Percentiles rank a stretch among this genome's conserved stretches.
phyloP scores from a whole-genome alignment of 2,329 filamentous ascomycete species.

The Alternaria burnsii region DNA sequence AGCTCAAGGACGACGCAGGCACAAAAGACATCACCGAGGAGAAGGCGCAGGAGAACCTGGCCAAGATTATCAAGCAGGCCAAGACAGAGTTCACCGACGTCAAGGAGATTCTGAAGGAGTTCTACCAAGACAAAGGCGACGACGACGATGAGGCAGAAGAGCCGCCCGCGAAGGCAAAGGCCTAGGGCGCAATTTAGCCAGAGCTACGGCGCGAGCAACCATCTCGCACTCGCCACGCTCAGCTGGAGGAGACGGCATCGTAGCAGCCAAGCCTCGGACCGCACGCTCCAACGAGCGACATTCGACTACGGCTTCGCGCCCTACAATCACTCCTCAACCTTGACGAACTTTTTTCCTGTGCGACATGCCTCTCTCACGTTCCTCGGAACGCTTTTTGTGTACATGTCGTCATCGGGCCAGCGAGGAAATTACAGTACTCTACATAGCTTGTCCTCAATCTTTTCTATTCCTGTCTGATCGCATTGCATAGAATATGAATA shows the following conservation, averaged over 20 bases:
- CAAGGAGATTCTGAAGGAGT: constrained; percentile 73
- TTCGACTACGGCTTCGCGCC: constrained; percentile 9
- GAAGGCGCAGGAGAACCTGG: constrained; percentile 72
- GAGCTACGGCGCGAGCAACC: constrained; percentile 14
- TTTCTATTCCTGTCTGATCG: constrained; percentile 3
- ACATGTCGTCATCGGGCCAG: constrained; percentile 22
- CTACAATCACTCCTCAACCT: constrained; percentile 7
- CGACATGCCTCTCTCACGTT: constrained; percentile 9
- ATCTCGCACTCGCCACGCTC: constrained; percentile 21
- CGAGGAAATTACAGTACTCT: constrained; percentile 9
- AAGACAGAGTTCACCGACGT: constrained; percentile 81
- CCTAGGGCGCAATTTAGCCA: constrained; percentile 4
- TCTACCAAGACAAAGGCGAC: constrained; percentile 65
- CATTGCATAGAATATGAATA: constrained; percentile 5
- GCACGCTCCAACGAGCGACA: constrained; percentile 7
- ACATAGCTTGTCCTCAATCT: constrained; percentile 17
- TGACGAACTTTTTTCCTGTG: constrained; percentile 15
- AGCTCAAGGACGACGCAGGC: constrained; percentile 80
- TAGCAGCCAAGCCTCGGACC: constrained; percentile 4
- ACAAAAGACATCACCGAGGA: constrained; percentile 71
- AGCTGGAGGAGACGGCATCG: not conserved
- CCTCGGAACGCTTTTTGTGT: constrained; percentile 13
- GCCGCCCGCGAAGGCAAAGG: constrained; percentile 2
- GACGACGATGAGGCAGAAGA: constrained; percentile 50
- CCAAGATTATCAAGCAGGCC: constrained; percentile 72